phyloP scores from a whole-genome alignment of 768 basidiomycete species.

The Hericium alpestre region DNA sequence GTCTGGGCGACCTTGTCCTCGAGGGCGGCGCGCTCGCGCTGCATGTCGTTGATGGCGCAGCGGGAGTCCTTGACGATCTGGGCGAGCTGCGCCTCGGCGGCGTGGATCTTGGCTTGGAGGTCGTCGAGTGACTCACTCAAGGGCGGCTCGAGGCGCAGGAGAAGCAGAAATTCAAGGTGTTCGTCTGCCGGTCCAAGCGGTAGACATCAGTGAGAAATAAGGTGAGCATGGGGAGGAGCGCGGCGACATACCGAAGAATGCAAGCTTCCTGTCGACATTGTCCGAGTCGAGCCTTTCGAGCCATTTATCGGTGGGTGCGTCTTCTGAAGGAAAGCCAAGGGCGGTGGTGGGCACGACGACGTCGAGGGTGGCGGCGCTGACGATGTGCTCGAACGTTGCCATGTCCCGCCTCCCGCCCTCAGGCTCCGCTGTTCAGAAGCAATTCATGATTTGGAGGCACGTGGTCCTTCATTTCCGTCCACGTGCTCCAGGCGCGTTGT shows the following conservation, averaged over 20 bases:
- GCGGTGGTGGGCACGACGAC: constrained; percentile 59
- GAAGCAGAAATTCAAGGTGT: constrained; percentile 15
- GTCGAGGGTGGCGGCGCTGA: constrained; percentile 46
- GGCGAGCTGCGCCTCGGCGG: constrained; percentile 45
- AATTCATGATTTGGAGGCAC: too few relatives aligned
- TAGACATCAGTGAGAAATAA: constrained; percentile 14
- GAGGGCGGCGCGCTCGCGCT: constrained; percentile 35
- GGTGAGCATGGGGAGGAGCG: neutral
- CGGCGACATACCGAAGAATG: constrained; percentile 60
- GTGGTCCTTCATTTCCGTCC: too few relatives aligned
- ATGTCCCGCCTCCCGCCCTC: constrained; percentile 4
- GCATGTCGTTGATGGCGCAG: constrained; percentile 43
- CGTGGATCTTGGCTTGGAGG: constrained; percentile 38
- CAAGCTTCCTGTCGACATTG: constrained; percentile 45
- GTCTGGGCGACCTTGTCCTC: constrained; percentile 40
- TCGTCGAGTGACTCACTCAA: constrained; percentile 23
- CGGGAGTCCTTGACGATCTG: constrained; percentile 47
- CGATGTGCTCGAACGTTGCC: constrained; percentile 52
- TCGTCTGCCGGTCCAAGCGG: constrained; percentile 26
- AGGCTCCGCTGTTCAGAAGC: too few relatives aligned
- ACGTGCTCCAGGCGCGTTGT: too few relatives aligned
- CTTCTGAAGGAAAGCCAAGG: constrained; percentile 44
- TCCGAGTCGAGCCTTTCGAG: constrained; percentile 33
- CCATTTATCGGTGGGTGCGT: constrained; percentile 40
- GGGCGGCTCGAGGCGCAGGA: constrained; percentile 20